Evolutionary conservation across 371 early-diverging fungal species (phyloP), one percentile per base, ranked within the genome.

Genomic region (Mucor mucedo): DNA sequence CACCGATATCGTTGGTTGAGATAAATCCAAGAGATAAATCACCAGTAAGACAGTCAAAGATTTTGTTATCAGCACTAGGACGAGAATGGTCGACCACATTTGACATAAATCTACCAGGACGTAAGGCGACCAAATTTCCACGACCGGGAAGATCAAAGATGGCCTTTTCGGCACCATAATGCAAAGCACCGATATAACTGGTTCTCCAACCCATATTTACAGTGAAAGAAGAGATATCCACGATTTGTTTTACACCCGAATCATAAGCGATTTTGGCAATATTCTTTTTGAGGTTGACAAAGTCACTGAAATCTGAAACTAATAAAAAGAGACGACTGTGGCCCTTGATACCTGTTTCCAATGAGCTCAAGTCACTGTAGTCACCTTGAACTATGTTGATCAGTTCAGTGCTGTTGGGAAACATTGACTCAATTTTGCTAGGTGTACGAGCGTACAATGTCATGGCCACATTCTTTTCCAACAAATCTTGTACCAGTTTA

Each of bases 201-300:
- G 29, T n/a, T 58, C 73, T 60, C 65, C 68, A 78, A 5, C 70
- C 68, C 6, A 45, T 14, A 21, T 63, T 60, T 4, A 58, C 66
- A 4, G 55, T 21, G 1, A 47, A 33, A 32, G 69, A 69, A 0
- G 74, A 79, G 5, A 79, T 58, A 47, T 73, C 70, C 2, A 79
- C 72, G 0, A 79, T 55, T 54, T 79, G 79, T 16, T 69, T 49
- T 0, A 79, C 63, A n/a, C 75, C 77, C 3, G 77, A 69, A n/a
- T 32, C 66, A 49, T 74, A 76, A 5, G 70, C 70, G 3, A 48
- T 52, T 1, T 35, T 52, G 1, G 76, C 66, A 50, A 60, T 48
- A 0, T 52, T 52, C 2, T 29, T 14, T 48, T 73, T 73, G 13
- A 49, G n/a, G 0, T 59, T 30, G 1, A 49, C 27, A 55, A 69